Evolutionary conservation across 768 basidiomycete species (phyloP).

Genomic region (Gloeopeniophorella convolvens): DNA sequence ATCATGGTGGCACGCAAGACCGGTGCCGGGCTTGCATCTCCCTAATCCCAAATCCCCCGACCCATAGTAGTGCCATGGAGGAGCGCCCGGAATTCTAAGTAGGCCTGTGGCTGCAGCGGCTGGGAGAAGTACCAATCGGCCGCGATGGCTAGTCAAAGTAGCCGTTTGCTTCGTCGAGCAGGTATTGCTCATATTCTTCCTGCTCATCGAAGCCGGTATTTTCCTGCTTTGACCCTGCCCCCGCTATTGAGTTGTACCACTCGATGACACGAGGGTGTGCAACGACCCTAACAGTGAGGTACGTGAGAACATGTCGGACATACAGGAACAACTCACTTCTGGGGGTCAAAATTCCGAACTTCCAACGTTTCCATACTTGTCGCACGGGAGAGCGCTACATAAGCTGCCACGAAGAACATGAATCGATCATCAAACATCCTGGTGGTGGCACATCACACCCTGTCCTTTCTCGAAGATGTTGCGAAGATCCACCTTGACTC

Average conservation of each 20-base stretch:
- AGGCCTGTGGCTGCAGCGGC: no score
- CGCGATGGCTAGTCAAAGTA: no score
- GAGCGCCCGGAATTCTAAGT: no score
- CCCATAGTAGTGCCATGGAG: no score
- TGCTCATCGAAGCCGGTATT: no score
- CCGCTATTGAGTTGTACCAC: slow-evolving; percentile 32
- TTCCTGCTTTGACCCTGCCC: neutral
- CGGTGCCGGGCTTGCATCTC: no score
- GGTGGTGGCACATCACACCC: slow-evolving; percentile 39
- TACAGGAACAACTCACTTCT: slow-evolving; percentile 38
- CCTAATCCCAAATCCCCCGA: no score
- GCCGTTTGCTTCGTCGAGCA: no score
- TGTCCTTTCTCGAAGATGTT: slow-evolving; percentile 77
- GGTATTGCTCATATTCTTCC: no score
- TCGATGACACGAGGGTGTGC: slow-evolving; percentile 58
- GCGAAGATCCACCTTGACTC: slow-evolving; percentile 73
- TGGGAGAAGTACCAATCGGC: no score
- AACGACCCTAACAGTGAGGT: slow-evolving; percentile 42
- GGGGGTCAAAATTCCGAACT: slow-evolving; percentile 54
- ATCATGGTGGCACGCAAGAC: no score
- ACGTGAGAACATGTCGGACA: slow-evolving; percentile 1
- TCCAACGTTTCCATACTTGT: slow-evolving; percentile 60
- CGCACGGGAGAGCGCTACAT: slow-evolving; percentile 69
- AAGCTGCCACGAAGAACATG: slow-evolving; percentile 35
- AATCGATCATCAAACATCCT: neutral